Base-by-base conservation (phyloP, 1,284 basidiomycete species). In the Exobasidium rhododendri region DNA sequence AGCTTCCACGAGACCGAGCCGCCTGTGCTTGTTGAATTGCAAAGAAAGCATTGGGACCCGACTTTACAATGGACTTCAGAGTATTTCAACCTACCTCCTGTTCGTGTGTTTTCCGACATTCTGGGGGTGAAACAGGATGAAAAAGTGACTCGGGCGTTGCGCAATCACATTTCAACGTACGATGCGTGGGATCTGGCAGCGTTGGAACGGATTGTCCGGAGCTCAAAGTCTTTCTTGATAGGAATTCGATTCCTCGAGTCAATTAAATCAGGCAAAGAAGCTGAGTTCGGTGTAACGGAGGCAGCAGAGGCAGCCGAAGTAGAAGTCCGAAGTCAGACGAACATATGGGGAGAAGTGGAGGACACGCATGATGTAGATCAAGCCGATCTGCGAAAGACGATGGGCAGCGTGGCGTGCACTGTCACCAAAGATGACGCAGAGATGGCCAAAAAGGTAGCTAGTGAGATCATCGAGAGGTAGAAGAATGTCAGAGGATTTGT, bases 331-430 rank as follows among this genome's bases (percentile, higher is more conserved):
- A 92, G 90, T 76, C 96, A 98, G 82, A 97, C 97, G 66, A 86
- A 94, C 80, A 84, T 87, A 56, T 99, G 96, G 96, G 96, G 96
- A 26, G 92, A 96, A 81, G 96, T 99, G 0, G 96, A 98, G 83
- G 96, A 98, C 81, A 91, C 60, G 26, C 69, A 61, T 43, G 60
- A 63, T 56, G 94, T 98, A 49, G 94, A 98, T 81, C 90, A 91
- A 80, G 90, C 96, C 66, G 94, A 97, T 80, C 85, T 97, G 63
- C 85, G 96, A 66, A 83, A 90, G 67, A 89, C 92, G 63, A 83
- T 98, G 10, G 92, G 72, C 0, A 71, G 72, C 30, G 69, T 73
- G 0, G 68, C n/a, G 30, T 13, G 50, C 4, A 53, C 29, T 14
- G 29, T 60, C 11, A 43, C 59, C 14, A 30, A 26, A 20, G 56